Evolutionary conservation across 352 stramenopile species (phyloP).

Genomic region (Globisporangium echinulatum): DNA sequence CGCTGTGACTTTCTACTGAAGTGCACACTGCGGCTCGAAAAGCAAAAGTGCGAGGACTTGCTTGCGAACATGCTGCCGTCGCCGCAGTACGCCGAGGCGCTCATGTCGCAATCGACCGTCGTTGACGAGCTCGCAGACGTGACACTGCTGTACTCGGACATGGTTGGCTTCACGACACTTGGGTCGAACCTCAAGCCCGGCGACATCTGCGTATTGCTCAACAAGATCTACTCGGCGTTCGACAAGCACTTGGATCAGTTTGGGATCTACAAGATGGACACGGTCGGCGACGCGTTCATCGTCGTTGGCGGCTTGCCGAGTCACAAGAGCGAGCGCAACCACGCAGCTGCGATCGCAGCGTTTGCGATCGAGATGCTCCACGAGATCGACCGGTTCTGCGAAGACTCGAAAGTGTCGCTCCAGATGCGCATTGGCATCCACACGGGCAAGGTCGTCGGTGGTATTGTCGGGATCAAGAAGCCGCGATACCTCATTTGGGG

Average conservation of each 20-base stretch:
- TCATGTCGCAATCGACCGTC: constrained; percentile 69
- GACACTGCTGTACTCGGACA: constrained; percentile 82
- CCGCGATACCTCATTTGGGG: constrained; percentile 84
- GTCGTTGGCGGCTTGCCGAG: constrained; percentile 65
- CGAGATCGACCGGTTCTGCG: constrained; percentile 75
- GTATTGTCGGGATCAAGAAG: constrained; percentile 81
- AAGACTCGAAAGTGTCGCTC: constrained; percentile 49
- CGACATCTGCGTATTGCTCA: constrained; percentile 73
- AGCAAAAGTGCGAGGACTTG: constrained; percentile 77
- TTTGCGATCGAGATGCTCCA: constrained; percentile 85
- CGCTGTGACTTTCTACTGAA: constrained; percentile 76
- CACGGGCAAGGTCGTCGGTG: constrained; percentile 74
- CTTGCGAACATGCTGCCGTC: constrained; percentile 84
- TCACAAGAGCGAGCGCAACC: constrained; percentile 66
- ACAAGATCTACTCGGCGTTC: constrained; percentile 79
- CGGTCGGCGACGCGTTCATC: constrained; percentile 81
- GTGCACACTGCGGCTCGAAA: constrained; percentile 67
- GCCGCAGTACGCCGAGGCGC: constrained; percentile 55
- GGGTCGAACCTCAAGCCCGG: constrained; percentile 48
- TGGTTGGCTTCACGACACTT: constrained; percentile 79
- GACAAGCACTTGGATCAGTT: constrained; percentile 73
- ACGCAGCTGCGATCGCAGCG: constrained; percentile 64
- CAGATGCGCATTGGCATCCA: constrained; percentile 86
- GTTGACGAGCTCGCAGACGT: constrained; percentile 80
- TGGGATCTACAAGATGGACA: constrained; percentile 88